Evolutionary conservation across 768 basidiomycete species (phyloP), one percentile per base, ranked within the genome.

Genomic region (Panellus pusillus): DNA sequence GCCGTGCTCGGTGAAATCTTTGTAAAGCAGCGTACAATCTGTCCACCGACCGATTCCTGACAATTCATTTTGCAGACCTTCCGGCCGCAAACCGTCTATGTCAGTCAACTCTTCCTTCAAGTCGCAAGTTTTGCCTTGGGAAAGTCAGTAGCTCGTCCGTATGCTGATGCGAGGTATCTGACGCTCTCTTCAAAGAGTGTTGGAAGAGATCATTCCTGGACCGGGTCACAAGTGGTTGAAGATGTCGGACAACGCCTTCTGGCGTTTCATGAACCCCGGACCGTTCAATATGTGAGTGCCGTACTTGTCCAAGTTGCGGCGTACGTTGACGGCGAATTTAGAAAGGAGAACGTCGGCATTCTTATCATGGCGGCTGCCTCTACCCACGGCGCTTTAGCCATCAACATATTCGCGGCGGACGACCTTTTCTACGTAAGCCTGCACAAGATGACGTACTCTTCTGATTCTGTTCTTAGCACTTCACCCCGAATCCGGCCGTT

Each of bases 301-400:
- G n/a, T 47, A 2, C 15, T 51, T 6, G 6, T 32, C 27, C 6
- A 15, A 35, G 18, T 18, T 14, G 19, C 7, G 12, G 9, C 6
- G 35, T 13, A 19, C 8, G 12, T 36, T 49, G 13, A 39, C 17
- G 7, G 4, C 19, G 9, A 8, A 50, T 36, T 28, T 18, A 77
- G 76, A 65, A 76, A 76, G 46, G 77, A 79, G 57, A 76, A 79
- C 47, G 73, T 75, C 0, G 70, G 69, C 7, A 78, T 77, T 38
- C 71, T 76, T 31, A 74, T 76, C 31, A 76, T 77, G 74, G 57
- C 75, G 0, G 75, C 75, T 5, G 77, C 77, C 4, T 74, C 76
- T 0, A 74, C 76, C 1, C 65, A 69, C 3, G 74, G 74, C 1
- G 76, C 76, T 6, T 65, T 71, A 12, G 74, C 74, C 5, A 75